Evolutionary conservation across 495 filamentous ascomycete genomes (phyloP), one percentile per base, ranked within the genome.

Genomic region (Chaetomium cochliodes): DNA sequence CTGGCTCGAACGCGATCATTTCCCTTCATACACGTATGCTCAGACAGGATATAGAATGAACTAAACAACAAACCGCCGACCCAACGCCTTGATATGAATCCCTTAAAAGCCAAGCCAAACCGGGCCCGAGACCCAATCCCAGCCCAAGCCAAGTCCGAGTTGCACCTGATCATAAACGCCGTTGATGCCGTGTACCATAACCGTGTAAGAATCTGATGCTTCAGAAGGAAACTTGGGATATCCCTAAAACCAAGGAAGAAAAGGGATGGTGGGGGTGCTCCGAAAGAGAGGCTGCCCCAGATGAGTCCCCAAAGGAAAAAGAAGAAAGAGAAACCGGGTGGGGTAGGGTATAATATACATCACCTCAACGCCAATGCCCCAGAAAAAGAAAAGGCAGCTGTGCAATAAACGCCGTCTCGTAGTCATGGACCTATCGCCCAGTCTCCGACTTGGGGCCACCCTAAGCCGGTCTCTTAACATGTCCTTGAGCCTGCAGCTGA

Each of bases 61-160:
- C 26, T 26, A 46, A 58, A 13, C 22, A 59, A 42, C 46, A 16
- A 8, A 15, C 41, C 57, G 9, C 15, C 39, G 18, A 44, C 22
- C 57, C 57, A 59, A 59, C 55, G 37, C 12, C 55, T 7, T n/a
- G 2, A 26, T 44, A 44, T 44, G 13, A 16, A 44, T 15, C 41
- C 41, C 20, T 22, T 12, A 20, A 58, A 20, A 58, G 23, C 5
- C 11, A 41, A n/a, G 13, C 25, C 57, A 18, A 46, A 11, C 28
- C 53, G 41, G 22, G 5, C 15, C 30, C 30, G 25, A 52, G 49
- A 52, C 22, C 49, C 20, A 52, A 23, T 9, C 49, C 49, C 23
- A 52, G 49, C 15, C 49, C 49, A 56, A 59, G 12, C 49, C 23
- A 41, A 59, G 12, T 42, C 37, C 55, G 11, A 37, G 33, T 37